Conservation (phyloP, 139 green algal species). For the Penium margaritaceum region DNA sequence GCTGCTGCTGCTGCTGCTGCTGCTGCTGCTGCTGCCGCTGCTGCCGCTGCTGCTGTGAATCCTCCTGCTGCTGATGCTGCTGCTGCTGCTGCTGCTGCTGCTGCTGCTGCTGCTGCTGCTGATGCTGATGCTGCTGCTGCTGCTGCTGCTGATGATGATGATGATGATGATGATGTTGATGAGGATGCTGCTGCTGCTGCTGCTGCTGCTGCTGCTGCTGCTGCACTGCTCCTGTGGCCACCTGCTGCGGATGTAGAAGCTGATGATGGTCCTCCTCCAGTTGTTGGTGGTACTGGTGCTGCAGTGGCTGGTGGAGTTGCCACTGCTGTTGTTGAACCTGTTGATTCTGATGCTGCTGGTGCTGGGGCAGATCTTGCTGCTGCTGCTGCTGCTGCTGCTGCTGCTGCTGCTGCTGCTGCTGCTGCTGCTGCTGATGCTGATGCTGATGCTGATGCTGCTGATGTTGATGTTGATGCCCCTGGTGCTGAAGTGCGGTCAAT, state of each 20-base stretch:
- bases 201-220: conserved; percentile 2
- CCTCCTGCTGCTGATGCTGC: conserved; percentile 2
- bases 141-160: neutral
- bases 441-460: too few relatives aligned
- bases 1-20: neutral
- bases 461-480: too few relatives aligned
- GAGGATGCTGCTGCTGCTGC: too few relatives aligned
- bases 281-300: neutral
- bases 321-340: neutral
- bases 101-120: too few relatives aligned
- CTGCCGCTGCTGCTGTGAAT: neutral
- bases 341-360: neutral
- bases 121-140: neutral
- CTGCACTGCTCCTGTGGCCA: neutral
- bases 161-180: neutral
- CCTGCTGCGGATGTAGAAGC: neutral
- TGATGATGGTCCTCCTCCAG: neutral
- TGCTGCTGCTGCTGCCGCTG: neutral
- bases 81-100: conserved; percentile 13
- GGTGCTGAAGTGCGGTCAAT: too few relatives aligned
- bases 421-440: too few relatives aligned
- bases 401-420: too few relatives aligned
- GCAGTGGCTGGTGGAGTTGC: neutral
- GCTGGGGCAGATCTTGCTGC: neutral
- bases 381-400: neutral